These are phyloP conservation scores for Fusarium heterosporum DNA, from an alignment of 2,329 filamentous ascomycete species.

Conservation along the genomic window DNA sequence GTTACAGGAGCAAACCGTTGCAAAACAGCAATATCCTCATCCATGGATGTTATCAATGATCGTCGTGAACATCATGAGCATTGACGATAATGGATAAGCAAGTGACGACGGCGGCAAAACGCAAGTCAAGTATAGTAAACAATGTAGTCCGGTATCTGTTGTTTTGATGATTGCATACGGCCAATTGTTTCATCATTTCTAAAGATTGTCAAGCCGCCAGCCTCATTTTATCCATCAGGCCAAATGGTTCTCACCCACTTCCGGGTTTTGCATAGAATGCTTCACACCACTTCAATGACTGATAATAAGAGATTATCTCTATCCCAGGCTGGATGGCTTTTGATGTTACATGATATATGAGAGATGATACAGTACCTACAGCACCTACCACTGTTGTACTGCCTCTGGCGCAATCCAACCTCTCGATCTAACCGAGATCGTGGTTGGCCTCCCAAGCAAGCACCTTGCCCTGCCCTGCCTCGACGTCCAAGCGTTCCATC, in stretches of 20 bases:
- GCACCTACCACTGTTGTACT: background rate
- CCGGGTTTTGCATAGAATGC: conserved; percentile 8
- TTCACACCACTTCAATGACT: conserved; percentile 30
- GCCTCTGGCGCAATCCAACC: conserved; percentile 26
- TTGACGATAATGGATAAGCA: conserved; percentile 24
- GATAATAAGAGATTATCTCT: conserved; percentile 12
- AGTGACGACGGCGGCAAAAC: conserved; percentile 40
- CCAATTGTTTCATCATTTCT: conserved; percentile 21
- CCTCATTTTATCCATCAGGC: conserved; percentile 27
- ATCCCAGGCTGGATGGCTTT: conserved; percentile 6
- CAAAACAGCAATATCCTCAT: no score
- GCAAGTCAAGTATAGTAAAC: conserved; percentile 1
- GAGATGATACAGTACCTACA: background rate
- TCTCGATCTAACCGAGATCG: conserved; percentile 45
- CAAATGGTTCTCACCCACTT: conserved; percentile 17
- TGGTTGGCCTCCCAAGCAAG: conserved; percentile 25
- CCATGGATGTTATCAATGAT: conserved; percentile 26
- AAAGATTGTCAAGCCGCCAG: conserved; percentile 30
- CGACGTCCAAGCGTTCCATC: conserved; percentile 34
- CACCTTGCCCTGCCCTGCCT: conserved; percentile 14
- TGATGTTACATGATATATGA: conserved; percentile 4
- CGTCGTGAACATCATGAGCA: conserved; percentile 5
- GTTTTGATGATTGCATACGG: no score
- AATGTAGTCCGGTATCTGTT: background rate
- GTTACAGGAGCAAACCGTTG: conserved; percentile 4